These are phyloP conservation scores for Hypoxylon trugodes DNA, from an alignment of 495 filamentous ascomycete genomes.

Conservation along the genomic window DNA sequence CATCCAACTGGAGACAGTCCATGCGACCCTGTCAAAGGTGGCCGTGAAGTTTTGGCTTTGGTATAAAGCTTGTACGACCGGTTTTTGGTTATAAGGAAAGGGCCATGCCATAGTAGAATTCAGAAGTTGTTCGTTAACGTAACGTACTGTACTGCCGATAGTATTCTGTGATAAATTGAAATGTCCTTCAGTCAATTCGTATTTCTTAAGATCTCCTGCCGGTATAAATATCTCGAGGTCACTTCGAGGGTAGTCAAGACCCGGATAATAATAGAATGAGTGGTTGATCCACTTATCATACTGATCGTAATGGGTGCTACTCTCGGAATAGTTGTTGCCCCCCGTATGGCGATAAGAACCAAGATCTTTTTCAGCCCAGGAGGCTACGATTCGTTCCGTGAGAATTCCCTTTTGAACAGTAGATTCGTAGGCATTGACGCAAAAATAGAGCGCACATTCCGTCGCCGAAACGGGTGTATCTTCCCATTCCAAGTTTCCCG, in stretches of 20 bases:
- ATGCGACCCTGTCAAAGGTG: constrained; percentile 19
- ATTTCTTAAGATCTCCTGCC: not conserved
- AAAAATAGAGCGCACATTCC: constrained; percentile 36
- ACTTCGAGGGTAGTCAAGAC: not conserved
- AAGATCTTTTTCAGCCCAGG: constrained; percentile 19
- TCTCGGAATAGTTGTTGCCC: not conserved
- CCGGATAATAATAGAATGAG: constrained; percentile 8
- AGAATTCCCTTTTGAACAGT: constrained; percentile 14
- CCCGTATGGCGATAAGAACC: constrained; percentile 3
- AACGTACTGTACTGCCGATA: constrained; percentile 13
- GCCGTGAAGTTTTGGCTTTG: constrained; percentile 17
- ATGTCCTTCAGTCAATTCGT: not conserved
- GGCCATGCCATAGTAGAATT: constrained; percentile 14
- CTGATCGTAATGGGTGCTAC: too few species aligned
- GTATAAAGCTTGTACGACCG: constrained; percentile 12
- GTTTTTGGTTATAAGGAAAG: not conserved
- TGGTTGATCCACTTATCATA: constrained; percentile 29
- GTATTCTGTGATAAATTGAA: constrained; percentile 14
- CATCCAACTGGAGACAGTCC: constrained; percentile 23
- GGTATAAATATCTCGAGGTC: constrained; percentile 23
- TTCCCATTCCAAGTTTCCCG: constrained; percentile 12
- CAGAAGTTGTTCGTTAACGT: constrained; percentile 22
- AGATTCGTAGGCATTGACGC: constrained; percentile 25
- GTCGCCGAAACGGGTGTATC: constrained; percentile 23
- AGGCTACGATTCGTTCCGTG: constrained; percentile 13